Evolutionary conservation across 805 yeast genomes (phyloP).

Genomic region (Saturnispora serradocipensis): DNA sequence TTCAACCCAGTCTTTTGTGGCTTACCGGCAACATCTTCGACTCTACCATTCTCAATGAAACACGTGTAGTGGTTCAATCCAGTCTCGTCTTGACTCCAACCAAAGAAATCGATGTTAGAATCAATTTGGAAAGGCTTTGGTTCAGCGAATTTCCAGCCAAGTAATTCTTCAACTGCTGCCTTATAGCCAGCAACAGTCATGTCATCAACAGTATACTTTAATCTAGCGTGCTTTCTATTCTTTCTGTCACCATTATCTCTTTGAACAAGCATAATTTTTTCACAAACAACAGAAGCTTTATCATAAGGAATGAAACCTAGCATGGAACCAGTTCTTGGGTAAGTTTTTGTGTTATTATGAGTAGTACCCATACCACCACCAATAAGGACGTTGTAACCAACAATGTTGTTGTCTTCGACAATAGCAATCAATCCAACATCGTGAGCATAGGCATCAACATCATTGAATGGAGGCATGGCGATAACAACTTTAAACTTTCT

Average conservation of each 20-base stretch:
- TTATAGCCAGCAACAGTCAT: conserved; percentile 82
- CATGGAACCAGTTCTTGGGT: conserved; percentile 87
- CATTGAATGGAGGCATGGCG: conserved; percentile 92
- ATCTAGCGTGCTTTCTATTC: conserved; percentile 95
- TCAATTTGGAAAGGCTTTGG: conserved; percentile 68
- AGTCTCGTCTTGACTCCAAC: conserved; percentile 83
- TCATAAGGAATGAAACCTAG: conserved; percentile 68
- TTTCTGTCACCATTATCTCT: conserved; percentile 91
- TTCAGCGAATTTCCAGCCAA: conserved; percentile 67
- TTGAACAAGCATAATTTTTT: conserved; percentile 87
- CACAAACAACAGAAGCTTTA: conserved; percentile 70
- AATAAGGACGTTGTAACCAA: conserved; percentile 80
- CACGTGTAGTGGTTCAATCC: conserved; percentile 87
- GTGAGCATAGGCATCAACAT: conserved; percentile 93
- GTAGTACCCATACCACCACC: conserved; percentile 99
- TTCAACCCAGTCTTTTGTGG: conserved; percentile 85
- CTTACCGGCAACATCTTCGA: conserved; percentile 82
- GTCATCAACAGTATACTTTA: conserved; percentile 93
- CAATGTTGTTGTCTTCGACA: conserved; percentile 53
- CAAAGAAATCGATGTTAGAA: conserved; percentile 84
- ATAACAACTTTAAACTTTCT: conserved; percentile 93
- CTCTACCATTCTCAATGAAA: conserved; percentile 93
- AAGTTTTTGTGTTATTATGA: conserved; percentile 92
- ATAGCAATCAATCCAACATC: conserved; percentile 91
- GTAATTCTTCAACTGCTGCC: conserved; percentile 68